phyloP scores from a whole-genome alignment of 352 stramenopile species.

The Phytopythium cucurbitacearum region DNA sequence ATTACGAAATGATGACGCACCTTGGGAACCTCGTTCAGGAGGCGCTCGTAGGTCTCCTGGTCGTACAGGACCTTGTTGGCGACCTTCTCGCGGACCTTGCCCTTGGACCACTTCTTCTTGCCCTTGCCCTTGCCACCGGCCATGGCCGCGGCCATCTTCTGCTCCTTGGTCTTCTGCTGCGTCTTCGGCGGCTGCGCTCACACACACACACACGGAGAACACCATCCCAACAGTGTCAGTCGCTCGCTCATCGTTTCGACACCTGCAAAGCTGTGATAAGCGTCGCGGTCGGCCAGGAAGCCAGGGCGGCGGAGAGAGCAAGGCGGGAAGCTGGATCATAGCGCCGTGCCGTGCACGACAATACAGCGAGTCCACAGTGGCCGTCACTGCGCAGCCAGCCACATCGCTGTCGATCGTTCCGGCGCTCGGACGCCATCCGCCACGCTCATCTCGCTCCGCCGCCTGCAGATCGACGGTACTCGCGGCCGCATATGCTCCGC shows the following conservation, averaged over 20 bases:
- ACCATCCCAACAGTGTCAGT: slow-evolving; percentile 9
- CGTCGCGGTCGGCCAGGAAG: neutral
- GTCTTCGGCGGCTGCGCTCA: slow-evolving; percentile 94
- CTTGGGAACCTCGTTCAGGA: slow-evolving; percentile 98
- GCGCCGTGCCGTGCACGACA: too few relatives aligned
- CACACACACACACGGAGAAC: neutral
- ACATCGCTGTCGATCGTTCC: too few relatives aligned
- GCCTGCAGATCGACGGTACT: too few relatives aligned
- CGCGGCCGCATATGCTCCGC: too few relatives aligned
- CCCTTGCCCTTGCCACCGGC: slow-evolving; percentile 97
- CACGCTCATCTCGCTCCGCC: too few relatives aligned
- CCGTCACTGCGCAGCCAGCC: too few relatives aligned
- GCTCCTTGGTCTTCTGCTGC: slow-evolving; percentile 99
- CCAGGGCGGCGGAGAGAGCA: neutral
- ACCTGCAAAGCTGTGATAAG: neutral
- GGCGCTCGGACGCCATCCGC: too few relatives aligned
- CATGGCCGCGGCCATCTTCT: slow-evolving; percentile 99
- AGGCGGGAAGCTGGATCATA: too few relatives aligned
- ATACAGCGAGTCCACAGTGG: too few relatives aligned
- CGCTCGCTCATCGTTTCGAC: slow-evolving; percentile 2
- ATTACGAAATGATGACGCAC: too few relatives aligned
- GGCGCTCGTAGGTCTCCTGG: slow-evolving; percentile 98
- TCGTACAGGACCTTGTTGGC: slow-evolving; percentile 99
- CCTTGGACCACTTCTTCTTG: slow-evolving; percentile 99
- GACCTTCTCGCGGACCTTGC: slow-evolving; percentile 99